Evolutionary conservation across 768 basidiomycete species (phyloP).

Genomic region (Lactifluus echinatus): DNA sequence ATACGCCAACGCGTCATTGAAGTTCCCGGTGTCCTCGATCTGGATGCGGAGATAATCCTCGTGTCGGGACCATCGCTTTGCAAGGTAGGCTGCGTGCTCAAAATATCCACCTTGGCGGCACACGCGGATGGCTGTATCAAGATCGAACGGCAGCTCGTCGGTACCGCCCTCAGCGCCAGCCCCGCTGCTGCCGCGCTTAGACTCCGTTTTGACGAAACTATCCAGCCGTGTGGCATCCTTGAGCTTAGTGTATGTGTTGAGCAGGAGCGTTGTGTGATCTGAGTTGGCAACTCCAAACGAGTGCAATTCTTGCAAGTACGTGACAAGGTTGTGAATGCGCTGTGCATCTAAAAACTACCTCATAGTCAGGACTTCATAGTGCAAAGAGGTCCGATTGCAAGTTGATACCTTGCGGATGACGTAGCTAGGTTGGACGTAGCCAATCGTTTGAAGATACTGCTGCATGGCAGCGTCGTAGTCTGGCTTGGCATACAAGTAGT

Average conservation of each 20-base stretch:
- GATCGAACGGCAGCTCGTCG: slow-evolving; percentile 85
- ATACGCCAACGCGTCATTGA: slow-evolving; percentile 73
- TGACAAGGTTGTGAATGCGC: slow-evolving; percentile 88
- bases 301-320: slow-evolving; percentile 94
- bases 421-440: slow-evolving; percentile 85
- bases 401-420: slow-evolving; percentile 82
- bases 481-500: slow-evolving; percentile 81
- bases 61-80: slow-evolving; percentile 83
- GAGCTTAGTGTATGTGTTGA: slow-evolving; percentile 97
- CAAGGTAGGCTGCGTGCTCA: slow-evolving; percentile 89
- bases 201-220: slow-evolving; percentile 86
- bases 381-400: not conserved
- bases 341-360: slow-evolving; percentile 91
- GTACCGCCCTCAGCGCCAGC: slow-evolving; percentile 39
- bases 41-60: slow-evolving; percentile 92
- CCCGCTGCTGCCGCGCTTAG: slow-evolving; percentile 35
- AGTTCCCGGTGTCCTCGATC: slow-evolving; percentile 86
- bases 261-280: slow-evolving; percentile 91
- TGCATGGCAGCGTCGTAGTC: slow-evolving; percentile 92
- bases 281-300: slow-evolving; percentile 83
- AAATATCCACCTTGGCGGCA: slow-evolving; percentile 96
- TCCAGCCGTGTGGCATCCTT: slow-evolving; percentile 86
- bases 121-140: slow-evolving; percentile 94
- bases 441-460: slow-evolving; percentile 87
- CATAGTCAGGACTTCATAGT: slow-evolving; percentile 4